Evolutionary conservation across 2,329 filamentous ascomycete species (phyloP).

Genomic region (Massarina eburnea): DNA sequence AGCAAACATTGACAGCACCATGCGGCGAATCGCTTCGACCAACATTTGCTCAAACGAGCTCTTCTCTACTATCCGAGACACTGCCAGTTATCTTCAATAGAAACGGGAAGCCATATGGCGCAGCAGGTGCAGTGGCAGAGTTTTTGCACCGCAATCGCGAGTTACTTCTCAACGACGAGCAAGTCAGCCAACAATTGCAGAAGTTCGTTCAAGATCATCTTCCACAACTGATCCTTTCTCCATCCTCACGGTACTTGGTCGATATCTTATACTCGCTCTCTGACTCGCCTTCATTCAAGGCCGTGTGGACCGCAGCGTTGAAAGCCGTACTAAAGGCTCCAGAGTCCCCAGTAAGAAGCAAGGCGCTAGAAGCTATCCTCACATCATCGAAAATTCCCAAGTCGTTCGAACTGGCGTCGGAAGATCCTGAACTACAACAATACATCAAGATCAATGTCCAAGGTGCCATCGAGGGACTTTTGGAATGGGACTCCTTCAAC

Average conservation of each 20-base stretch:
- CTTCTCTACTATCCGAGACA: slow-evolving; percentile 51
- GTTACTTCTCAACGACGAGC: slow-evolving; percentile 43
- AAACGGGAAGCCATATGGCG: slow-evolving; percentile 69
- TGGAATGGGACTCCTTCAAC: slow-evolving; percentile 41
- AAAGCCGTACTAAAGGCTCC: slow-evolving; percentile 29
- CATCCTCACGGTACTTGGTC: slow-evolving; percentile 68
- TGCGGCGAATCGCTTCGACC: slow-evolving; percentile 10
- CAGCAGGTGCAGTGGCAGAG: slow-evolving; percentile 59
- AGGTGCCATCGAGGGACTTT: slow-evolving; percentile 30
- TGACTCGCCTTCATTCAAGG: slow-evolving; percentile 29
- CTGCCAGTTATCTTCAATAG: slow-evolving; percentile 54
- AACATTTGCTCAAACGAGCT: slow-evolving; percentile 38
- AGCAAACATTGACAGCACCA: slow-evolving; percentile 15
- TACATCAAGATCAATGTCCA: slow-evolving; percentile 36
- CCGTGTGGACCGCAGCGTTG: slow-evolving; percentile 34
- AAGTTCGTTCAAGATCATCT: slow-evolving; percentile 59
- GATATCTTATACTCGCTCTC: slow-evolving; percentile 61
- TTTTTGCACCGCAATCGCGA: slow-evolving; percentile 50
- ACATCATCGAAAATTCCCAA: slow-evolving; percentile 39
- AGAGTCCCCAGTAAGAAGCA: slow-evolving; percentile 29
- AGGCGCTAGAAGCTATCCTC: slow-evolving; percentile 35
- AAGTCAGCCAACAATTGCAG: slow-evolving; percentile 46
- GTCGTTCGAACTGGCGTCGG: slow-evolving; percentile 38
- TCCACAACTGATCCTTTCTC: slow-evolving; percentile 63
- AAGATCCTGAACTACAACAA: slow-evolving; percentile 38